Conservation (phyloP, 345 rosid genomes). For the Aquilaria yunnanensis region DNA sequence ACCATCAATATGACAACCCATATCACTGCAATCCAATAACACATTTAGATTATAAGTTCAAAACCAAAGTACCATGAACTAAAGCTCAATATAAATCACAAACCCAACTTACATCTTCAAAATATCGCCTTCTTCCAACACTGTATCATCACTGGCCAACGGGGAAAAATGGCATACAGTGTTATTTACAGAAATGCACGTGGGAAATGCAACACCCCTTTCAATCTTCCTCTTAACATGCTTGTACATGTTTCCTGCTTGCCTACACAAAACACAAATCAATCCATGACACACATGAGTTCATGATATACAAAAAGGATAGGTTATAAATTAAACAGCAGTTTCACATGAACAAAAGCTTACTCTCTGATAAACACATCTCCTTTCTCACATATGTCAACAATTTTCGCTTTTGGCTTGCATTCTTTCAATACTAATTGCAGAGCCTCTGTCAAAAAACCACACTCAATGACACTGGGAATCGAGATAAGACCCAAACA, state of each 20-base stretch:
- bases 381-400: slow-evolving; percentile 85
- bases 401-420: slow-evolving; percentile 80
- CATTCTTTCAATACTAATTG: slow-evolving; percentile 71
- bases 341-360: slow-evolving; percentile 11
- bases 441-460: slow-evolving; percentile 64
- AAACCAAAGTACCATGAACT: not conserved
- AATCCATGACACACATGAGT: slow-evolving; percentile 1
- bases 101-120: slow-evolving; percentile 66
- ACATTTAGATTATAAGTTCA: too few relatives aligned
- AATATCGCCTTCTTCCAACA: slow-evolving; percentile 82
- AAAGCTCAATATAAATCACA: not conserved
- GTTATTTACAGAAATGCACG: slow-evolving; percentile 91
- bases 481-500: not conserved
- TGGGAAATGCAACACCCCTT: slow-evolving; percentile 91
- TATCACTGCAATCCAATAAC: slow-evolving; percentile 40
- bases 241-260: slow-evolving; percentile 88
- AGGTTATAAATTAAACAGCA: not conserved
- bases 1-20: slow-evolving; percentile 99
- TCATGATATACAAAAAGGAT: not conserved
- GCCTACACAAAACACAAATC: slow-evolving; percentile 33
- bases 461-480: not conserved
- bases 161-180: slow-evolving; percentile 89
- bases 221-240: slow-evolving; percentile 91
- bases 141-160: slow-evolving; percentile 67
- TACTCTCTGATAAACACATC: slow-evolving; percentile 86